Percentiles rank a stretch among this genome's conserved stretches.
Conservation (phyloP, 2,329 filamentous ascomycete species). For the Phaeosphaeriaceae sp. region DNA sequence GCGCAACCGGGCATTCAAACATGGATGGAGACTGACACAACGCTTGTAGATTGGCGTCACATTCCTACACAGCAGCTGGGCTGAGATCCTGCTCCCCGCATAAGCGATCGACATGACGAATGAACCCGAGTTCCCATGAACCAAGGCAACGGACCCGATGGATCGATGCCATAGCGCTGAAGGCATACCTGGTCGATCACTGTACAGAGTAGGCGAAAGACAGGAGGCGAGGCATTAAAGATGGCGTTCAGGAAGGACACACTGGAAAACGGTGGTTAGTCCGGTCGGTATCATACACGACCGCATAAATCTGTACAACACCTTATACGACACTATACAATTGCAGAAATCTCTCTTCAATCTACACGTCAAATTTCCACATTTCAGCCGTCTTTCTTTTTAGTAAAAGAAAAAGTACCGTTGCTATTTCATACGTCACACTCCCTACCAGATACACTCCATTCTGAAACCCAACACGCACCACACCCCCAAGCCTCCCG, state of each 20-base stretch:
- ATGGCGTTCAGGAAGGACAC: slow-evolving; percentile 24
- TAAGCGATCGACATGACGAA: slow-evolving; percentile 39
- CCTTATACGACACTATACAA: slow-evolving; percentile 9
- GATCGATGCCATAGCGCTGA: background rate
- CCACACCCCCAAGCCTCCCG: background rate
- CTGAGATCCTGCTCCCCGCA: slow-evolving; percentile 58
- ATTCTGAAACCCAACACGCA: slow-evolving; percentile 12
- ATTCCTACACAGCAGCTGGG: slow-evolving; percentile 61
- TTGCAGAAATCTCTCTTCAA: background rate
- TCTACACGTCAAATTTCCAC: background rate
- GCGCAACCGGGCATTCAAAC: background rate
- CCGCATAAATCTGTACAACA: slow-evolving; percentile 13
- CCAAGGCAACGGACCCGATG: background rate
- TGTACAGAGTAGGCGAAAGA: slow-evolving; percentile 1
- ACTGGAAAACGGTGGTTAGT: background rate
- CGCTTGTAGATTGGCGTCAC: slow-evolving; percentile 55
- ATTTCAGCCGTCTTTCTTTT: background rate
- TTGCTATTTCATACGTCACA: background rate
- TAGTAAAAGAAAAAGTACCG: background rate
- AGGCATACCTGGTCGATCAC: background rate
- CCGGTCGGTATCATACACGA: background rate
- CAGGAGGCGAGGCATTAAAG: slow-evolving; percentile 11
- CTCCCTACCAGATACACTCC: background rate
- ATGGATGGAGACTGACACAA: slow-evolving; percentile 21
- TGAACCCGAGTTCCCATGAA: background rate